phyloP scores from a whole-genome alignment of 495 filamentous ascomycete species.

The Aspergillus cavernicola region DNA sequence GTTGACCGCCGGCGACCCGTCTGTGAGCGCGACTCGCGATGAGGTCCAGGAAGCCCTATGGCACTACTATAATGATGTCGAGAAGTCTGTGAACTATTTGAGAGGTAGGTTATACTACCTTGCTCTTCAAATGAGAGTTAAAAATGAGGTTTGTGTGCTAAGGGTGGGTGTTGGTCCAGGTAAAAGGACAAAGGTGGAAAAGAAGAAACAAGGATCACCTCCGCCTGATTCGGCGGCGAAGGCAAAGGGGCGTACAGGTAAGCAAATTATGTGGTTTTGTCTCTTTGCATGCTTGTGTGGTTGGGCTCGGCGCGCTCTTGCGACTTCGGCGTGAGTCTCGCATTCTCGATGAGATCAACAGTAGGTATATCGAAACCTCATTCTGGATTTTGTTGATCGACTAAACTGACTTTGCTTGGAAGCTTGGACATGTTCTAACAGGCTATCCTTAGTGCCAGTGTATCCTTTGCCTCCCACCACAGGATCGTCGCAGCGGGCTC shows the following conservation, averaged over 20 bases:
- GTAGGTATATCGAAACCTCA: conserved; percentile 4
- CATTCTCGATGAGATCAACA: too few relatives aligned
- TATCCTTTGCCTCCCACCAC: conserved; percentile 27
- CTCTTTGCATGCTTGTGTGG: conserved; percentile 19
- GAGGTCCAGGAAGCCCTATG: conserved; percentile 88
- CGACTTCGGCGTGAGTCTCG: conserved; percentile 10
- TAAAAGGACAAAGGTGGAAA: conserved; percentile 40
- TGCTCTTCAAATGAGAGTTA: too few relatives aligned
- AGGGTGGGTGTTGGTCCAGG: conserved; percentile 25
- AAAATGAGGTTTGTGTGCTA: too few relatives aligned
- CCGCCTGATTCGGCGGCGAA: conserved; percentile 34
- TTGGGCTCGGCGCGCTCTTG: conserved; percentile 30
- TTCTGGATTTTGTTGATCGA: conserved; percentile 17
- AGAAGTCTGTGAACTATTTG: conserved; percentile 77
- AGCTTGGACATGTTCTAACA: conserved; percentile 44
- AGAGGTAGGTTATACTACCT: conserved; percentile 55
- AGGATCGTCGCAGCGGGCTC: conserved; percentile 18
- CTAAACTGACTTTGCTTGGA: conserved; percentile 34
- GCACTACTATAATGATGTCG: conserved; percentile 93
- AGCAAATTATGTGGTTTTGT: conserved; percentile 25
- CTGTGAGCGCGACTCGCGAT: conserved; percentile 40
- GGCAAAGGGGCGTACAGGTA: conserved; percentile 44
- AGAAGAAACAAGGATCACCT: conserved; percentile 29
- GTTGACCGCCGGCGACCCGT: conserved; percentile 37
- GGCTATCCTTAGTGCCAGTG: conserved; percentile 34